These are phyloP conservation scores for Emmonsiellopsis sp. DNA, from an alignment of 2,329 filamentous ascomycete species.

Conservation along the genomic window DNA sequence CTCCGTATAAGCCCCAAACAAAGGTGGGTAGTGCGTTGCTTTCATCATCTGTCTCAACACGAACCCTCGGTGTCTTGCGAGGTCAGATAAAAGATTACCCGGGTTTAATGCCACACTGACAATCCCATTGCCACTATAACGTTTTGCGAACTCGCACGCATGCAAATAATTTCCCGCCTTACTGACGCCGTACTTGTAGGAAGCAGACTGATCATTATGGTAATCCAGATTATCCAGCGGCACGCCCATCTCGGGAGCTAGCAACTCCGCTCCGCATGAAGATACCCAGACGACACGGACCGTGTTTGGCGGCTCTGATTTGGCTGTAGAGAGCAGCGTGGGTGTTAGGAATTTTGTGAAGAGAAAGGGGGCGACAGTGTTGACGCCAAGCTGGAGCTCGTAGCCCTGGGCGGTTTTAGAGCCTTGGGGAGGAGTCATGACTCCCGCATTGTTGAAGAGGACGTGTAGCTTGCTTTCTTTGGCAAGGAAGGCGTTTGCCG, in stretches of 20 bases:
- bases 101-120: conserved; percentile 20
- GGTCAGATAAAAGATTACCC: conserved; percentile 25
- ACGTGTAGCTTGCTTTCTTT: conserved; percentile 30
- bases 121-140: conserved; percentile 12
- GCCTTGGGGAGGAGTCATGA: conserved; percentile 26
- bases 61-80: conserved; percentile 18
- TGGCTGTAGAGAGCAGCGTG: conserved; percentile 23
- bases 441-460: conserved; percentile 28
- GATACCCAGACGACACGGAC: conserved; percentile 30
- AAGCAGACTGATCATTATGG: conserved; percentile 15
- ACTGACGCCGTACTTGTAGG: conserved; percentile 23
- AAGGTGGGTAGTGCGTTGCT: conserved; percentile 21
- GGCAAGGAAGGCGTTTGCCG: conserved; percentile 26
- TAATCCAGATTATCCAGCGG: conserved; percentile 18
- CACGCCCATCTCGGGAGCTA: conserved; percentile 15
- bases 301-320: conserved; percentile 4
- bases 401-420: conserved; percentile 23
- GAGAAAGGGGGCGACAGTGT: conserved; percentile 33
- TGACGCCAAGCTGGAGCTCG: conserved; percentile 32
- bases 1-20: conserved; percentile 40
- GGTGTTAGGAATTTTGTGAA: conserved; percentile 32
- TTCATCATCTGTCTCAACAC: conserved; percentile 13
- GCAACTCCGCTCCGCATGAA: conserved; percentile 7
- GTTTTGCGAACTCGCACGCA: conserved; percentile 22
- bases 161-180: conserved; percentile 31